Evolutionary conservation across 106 monocot species (phyloP).

Genomic region (Vanilla planifolia): DNA sequence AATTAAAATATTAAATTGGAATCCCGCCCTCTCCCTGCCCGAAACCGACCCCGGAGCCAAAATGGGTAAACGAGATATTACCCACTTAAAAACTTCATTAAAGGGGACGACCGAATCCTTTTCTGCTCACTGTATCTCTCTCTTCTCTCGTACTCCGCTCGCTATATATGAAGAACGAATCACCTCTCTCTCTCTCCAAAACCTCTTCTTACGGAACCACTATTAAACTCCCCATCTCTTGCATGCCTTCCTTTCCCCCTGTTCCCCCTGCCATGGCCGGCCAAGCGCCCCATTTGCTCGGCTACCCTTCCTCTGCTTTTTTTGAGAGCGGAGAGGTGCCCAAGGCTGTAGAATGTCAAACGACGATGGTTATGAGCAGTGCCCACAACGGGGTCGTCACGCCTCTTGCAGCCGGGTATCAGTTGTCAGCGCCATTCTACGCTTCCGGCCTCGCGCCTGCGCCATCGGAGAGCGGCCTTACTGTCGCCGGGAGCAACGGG

Average conservation of each 20-base stretch:
- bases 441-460: conserved; percentile 6
- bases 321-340: neutral
- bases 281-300: conserved; percentile 40
- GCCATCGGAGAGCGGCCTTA: conserved; percentile 17
- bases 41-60: neutral
- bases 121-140: neutral
- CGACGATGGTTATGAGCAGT: neutral
- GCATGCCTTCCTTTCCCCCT: neutral
- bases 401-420: too few species aligned
- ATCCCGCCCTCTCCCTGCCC: too few species aligned
- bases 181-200: neutral
- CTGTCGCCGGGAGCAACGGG: neutral
- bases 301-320: neutral
- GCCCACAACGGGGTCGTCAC: neutral
- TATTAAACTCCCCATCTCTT: conserved; percentile 2
- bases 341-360: neutral
- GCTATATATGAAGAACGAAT: neutral
- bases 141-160: too few species aligned
- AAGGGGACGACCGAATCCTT: neutral
- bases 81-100: neutral
- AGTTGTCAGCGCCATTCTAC: neutral
- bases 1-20: too few species aligned
- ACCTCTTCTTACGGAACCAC: too few species aligned
- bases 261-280: conserved; percentile 31
- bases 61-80: neutral